Percentiles rank a stretch among this genome's conserved stretches.
phyloP scores from a whole-genome alignment of 208 protist genomes.

The Crithidia expoeki region DNA sequence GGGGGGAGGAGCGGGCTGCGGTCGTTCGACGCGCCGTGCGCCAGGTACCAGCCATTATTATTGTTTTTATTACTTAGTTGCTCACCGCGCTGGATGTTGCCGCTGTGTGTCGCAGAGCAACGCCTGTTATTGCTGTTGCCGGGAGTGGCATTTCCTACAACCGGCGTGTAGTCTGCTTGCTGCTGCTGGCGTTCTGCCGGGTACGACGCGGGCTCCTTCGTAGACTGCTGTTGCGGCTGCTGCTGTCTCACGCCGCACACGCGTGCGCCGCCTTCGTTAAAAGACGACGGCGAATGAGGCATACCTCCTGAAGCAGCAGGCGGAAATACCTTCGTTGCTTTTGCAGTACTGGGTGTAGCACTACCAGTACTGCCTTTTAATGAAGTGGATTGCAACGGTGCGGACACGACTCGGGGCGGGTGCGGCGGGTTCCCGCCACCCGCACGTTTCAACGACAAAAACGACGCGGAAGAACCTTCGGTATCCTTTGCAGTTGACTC shows the following conservation, averaged over 20 bases:
- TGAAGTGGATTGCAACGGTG: conserved; percentile 5
- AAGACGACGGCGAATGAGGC: background rate
- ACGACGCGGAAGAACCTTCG: background rate
- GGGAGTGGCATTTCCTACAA: background rate
- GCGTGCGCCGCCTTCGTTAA: background rate
- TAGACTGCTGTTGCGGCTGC: conserved; percentile 10
- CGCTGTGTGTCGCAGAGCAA: background rate
- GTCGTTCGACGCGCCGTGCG: background rate
- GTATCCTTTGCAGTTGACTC: background rate
- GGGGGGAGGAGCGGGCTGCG: conserved; percentile 8
- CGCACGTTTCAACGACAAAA: background rate
- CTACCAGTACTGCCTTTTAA: background rate
- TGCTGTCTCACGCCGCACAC: conserved; percentile 5
- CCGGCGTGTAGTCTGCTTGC: background rate
- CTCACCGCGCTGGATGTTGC: background rate
- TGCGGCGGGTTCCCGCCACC: background rate
- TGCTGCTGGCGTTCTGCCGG: background rate
- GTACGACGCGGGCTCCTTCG: background rate
- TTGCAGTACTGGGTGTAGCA: background rate
- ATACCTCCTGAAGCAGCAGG: background rate
- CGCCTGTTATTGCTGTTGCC: background rate
- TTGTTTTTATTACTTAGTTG: background rate
- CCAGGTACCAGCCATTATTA: background rate
- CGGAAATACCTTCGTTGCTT: background rate
- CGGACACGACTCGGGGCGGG: conserved; percentile 6